Conservation (phyloP, 345 rosid genomes). For the Aurinia saxatilis region DNA sequence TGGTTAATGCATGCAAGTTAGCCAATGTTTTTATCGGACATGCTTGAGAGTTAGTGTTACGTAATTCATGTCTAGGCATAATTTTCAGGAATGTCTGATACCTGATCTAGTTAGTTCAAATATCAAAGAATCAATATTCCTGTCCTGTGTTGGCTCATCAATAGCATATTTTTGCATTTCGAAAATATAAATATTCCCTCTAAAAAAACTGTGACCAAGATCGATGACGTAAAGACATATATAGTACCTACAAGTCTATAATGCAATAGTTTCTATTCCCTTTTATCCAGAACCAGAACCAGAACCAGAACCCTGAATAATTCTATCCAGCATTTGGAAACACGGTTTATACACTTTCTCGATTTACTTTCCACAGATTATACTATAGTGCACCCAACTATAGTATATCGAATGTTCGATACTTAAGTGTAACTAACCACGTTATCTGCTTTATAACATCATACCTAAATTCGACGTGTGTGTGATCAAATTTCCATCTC, state of each 20-base stretch:
- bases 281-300: conserved; percentile 15
- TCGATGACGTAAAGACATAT: conserved; percentile 2
- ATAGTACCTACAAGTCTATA: conserved; percentile 9
- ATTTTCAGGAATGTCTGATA: too few relatives aligned
- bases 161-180: neutral
- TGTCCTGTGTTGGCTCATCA: conserved; percentile 8
- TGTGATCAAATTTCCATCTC: neutral
- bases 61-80: neutral
- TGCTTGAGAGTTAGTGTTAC: neutral
- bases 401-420: conserved; percentile 6
- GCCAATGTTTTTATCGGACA: neutral
- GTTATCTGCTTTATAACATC: neutral
- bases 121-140: conserved; percentile 12
- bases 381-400: too few relatives aligned
- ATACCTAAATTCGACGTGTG: neutral
- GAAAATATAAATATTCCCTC: neutral
- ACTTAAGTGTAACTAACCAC: conserved; percentile 8
- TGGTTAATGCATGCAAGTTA: too few relatives aligned
- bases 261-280: neutral
- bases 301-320: neutral
- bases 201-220: neutral
- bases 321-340: conserved; percentile 22
- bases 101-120: conserved; percentile 1
- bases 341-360: neutral
- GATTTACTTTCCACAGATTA: neutral